These are phyloP conservation scores for Cerrena zonata DNA, from an alignment of 1,284 basidiomycete species.

Conservation along the genomic window DNA sequence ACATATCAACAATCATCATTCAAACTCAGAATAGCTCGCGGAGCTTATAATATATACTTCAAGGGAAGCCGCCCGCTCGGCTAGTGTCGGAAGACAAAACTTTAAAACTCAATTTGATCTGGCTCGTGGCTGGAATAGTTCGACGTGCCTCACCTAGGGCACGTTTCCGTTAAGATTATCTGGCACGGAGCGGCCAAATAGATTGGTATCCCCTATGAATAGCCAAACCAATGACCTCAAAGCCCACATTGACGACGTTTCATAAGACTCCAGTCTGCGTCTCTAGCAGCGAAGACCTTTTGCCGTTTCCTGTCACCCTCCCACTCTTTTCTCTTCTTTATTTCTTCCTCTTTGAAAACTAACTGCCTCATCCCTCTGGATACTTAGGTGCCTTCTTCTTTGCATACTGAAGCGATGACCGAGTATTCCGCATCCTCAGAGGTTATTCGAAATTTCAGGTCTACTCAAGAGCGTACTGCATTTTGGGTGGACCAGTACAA, in stretches of 20 bases:
- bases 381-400: slow-evolving; percentile 5
- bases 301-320: neutral
- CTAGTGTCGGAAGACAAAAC: neutral
- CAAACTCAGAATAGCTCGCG: neutral
- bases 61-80: too few species aligned
- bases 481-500: slow-evolving; percentile 52
- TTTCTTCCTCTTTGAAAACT: slow-evolving; percentile 4
- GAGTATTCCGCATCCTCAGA: slow-evolving; percentile 59
- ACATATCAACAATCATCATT: too few species aligned
- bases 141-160: slow-evolving; percentile 2
- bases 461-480: slow-evolving; percentile 52
- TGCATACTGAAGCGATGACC: slow-evolving; percentile 40
- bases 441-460: slow-evolving; percentile 50
- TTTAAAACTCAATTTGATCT: neutral
- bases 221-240: slow-evolving; percentile 1
- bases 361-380: slow-evolving; percentile 9
- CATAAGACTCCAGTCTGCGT: neutral
- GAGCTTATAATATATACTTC: neutral
- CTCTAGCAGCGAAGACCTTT: neutral
- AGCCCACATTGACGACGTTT: slow-evolving; percentile 3
- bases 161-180: slow-evolving; percentile 6
- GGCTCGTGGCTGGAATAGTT: neutral
- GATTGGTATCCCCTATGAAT: slow-evolving; percentile 3
- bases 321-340: slow-evolving; percentile 13
- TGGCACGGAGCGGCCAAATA: neutral